Conservation (phyloP, 495 filamentous ascomycete species). For the Saxispiralis lemnorum region DNA sequence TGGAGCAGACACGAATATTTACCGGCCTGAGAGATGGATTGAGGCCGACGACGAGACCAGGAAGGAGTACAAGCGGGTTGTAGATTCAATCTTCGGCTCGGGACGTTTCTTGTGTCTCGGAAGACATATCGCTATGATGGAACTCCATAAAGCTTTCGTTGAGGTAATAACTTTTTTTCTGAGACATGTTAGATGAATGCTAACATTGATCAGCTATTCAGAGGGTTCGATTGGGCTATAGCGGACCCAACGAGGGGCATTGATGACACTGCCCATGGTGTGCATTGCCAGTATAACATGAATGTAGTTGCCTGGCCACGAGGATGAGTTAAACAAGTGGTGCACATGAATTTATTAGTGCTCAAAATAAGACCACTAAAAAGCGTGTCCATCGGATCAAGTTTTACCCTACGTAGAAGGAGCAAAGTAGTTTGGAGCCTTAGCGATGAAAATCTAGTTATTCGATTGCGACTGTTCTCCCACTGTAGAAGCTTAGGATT, state of each 20-base stretch:
- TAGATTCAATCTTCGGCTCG: constrained; percentile 21
- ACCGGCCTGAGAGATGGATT: constrained; percentile 19
- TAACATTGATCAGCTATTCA: constrained; percentile 28
- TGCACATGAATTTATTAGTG: too few relatives aligned
- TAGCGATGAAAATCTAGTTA: too few relatives aligned
- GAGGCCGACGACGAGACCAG: constrained; percentile 5
- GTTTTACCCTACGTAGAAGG: too few relatives aligned
- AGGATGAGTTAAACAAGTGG: not conserved
- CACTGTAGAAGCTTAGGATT: too few relatives aligned
- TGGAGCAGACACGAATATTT: constrained; percentile 20
- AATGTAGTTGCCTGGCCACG: constrained; percentile 1
- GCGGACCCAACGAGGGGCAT: constrained; percentile 24
- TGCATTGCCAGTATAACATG: constrained; percentile 1
- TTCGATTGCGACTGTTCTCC: too few relatives aligned
- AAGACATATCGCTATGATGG: constrained; percentile 23
- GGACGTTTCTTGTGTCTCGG: constrained; percentile 27
- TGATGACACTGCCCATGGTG: constrained; percentile 19
- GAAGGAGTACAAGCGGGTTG: constrained; percentile 2
- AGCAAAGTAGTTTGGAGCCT: too few relatives aligned
- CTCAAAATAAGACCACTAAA: too few relatives aligned
- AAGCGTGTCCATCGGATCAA: too few relatives aligned
- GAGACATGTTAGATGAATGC: not conserved
- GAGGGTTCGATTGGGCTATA: constrained; percentile 37
- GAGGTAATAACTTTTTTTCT: constrained; percentile 28
- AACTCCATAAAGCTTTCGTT: constrained; percentile 38